Conservation (phyloP, 768 basidiomycete species). For the Lentinus tigrinus region DNA sequence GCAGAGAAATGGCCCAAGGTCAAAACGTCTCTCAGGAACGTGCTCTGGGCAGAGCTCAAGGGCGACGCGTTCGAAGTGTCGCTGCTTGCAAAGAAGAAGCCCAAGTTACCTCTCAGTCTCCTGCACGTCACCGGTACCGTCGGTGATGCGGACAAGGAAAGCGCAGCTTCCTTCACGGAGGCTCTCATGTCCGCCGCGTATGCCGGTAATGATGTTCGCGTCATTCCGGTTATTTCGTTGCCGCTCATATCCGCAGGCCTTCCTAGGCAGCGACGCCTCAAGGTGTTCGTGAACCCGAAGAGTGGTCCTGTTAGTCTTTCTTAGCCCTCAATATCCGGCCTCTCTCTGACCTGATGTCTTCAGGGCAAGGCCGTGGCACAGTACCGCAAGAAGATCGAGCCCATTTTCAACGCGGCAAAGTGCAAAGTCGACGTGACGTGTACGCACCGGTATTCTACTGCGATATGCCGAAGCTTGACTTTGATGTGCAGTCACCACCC, state of each 20-base stretch:
- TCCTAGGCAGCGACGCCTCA: constrained; percentile 54
- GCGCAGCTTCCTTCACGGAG: constrained; percentile 51
- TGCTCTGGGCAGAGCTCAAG: constrained; percentile 51
- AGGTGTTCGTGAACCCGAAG: constrained; percentile 75
- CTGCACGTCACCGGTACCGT: constrained; percentile 44
- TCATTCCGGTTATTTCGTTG: background rate
- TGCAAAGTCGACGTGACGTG: constrained; percentile 63
- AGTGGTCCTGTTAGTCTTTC: constrained; percentile 65
- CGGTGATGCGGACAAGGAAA: constrained; percentile 31
- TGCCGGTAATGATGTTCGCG: constrained; percentile 42
- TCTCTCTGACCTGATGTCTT: constrained; percentile 1
- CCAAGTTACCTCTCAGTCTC: constrained; percentile 39
- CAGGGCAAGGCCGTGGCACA: constrained; percentile 62
- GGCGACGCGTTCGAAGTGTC: constrained; percentile 44
- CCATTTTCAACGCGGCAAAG: constrained; percentile 66
- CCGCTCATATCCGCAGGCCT: constrained; percentile 37
- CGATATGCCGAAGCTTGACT: too few species aligned
- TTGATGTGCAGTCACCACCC: constrained; percentile 55
- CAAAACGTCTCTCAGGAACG: constrained; percentile 44
- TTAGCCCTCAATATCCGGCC: background rate
- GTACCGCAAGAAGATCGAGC: constrained; percentile 61
- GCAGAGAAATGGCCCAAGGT: constrained; percentile 25
- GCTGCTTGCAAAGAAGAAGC: constrained; percentile 47
- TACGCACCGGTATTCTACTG: constrained; percentile 39
- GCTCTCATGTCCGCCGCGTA: constrained; percentile 59